Evolutionary conservation across 2,329 filamentous ascomycete species (phyloP), one percentile per base, ranked within the genome.

Genomic region (Pochonia chlamydosporia): DNA sequence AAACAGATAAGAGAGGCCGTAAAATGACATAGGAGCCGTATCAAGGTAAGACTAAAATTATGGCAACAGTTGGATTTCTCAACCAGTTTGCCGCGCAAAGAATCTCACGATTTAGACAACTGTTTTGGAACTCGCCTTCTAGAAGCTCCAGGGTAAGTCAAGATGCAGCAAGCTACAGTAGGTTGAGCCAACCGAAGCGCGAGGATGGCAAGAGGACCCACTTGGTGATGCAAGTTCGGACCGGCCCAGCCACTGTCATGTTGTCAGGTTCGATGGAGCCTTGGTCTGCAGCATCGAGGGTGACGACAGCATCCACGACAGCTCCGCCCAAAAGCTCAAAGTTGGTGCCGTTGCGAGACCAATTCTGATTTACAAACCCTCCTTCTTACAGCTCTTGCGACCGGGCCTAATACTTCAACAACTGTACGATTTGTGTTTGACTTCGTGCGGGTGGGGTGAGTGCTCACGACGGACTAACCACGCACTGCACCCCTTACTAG

Each of bases 251-350:
- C 33, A 48, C 46, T 43, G 18, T 33, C 35, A 30, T 33, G 48
- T 39, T 44, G 40, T 37, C 44, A 46, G 43, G 37, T 43, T n/a
- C n/a, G 13, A 23, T 14, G 35, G 20, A 39, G 18, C 35, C 18
- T 16, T 9, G 23, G 35, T 39, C 18, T 39, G 20, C 35, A 39
- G 21, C 35, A 39, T 39, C 35, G 46, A 50, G 36, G 49, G 41
- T 44, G 48, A 51, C 43, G 42, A 54, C 40, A 46, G 47, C 40
- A 44, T 37, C 43, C 41, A 40, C 37, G 44, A 47, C 35, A 20
- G 14, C 21, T 46, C 31, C 30, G 31, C 39, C 36, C 33, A 37
- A 23, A 30, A 31, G 21, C 26, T 21, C 2, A 33, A 20, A 31
- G 16, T 16, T 42, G 4, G 14, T 16, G 31, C 39, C 40, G 16